Conservation (phyloP, 192 early-diverging fungal species). For the Coemansia sp. region DNA sequence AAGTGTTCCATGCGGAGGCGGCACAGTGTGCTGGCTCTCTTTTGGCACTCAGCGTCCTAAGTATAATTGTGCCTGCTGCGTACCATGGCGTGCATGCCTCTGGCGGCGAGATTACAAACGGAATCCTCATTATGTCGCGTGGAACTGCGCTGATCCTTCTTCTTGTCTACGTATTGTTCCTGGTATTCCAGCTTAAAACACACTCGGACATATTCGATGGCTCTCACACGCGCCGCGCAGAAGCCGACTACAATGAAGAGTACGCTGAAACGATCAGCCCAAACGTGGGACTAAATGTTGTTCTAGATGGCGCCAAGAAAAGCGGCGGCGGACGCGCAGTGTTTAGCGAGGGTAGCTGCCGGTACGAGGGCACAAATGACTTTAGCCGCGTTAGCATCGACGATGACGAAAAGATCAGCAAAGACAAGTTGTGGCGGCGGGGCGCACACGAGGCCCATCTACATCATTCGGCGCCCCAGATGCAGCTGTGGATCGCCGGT, state of each 20-base stretch:
- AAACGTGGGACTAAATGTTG: slow-evolving; percentile 5
- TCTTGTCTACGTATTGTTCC: slow-evolving; percentile 64
- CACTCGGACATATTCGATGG: slow-evolving; percentile 61
- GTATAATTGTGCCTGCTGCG: slow-evolving; percentile 71
- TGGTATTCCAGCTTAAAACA: slow-evolving; percentile 87
- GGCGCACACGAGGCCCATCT: slow-evolving; percentile 12
- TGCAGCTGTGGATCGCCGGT: slow-evolving; percentile 61
- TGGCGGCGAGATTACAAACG: slow-evolving; percentile 49
- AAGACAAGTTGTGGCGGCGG: slow-evolving; percentile 6
- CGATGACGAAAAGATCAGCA: not conserved
- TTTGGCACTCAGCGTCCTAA: slow-evolving; percentile 63
- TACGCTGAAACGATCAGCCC: not conserved
- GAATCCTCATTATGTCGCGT: slow-evolving; percentile 62
- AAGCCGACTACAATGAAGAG: slow-evolving; percentile 58
- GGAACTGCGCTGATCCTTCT: slow-evolving; percentile 71
- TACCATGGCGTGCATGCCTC: slow-evolving; percentile 58
- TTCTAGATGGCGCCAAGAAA: not conserved
- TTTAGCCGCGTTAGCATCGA: not conserved
- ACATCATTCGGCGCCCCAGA: slow-evolving; percentile 50
- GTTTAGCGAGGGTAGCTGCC: slow-evolving; percentile 1
- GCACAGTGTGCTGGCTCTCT: slow-evolving; percentile 71
- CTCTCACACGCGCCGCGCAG: slow-evolving; percentile 20
- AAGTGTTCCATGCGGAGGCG: slow-evolving; percentile 68
- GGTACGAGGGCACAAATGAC: not conserved
- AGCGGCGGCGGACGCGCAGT: not conserved